phyloP scores from a whole-genome alignment of 225 moss, liverwort and hornwort species.

The Anthoceros angustus region DNA sequence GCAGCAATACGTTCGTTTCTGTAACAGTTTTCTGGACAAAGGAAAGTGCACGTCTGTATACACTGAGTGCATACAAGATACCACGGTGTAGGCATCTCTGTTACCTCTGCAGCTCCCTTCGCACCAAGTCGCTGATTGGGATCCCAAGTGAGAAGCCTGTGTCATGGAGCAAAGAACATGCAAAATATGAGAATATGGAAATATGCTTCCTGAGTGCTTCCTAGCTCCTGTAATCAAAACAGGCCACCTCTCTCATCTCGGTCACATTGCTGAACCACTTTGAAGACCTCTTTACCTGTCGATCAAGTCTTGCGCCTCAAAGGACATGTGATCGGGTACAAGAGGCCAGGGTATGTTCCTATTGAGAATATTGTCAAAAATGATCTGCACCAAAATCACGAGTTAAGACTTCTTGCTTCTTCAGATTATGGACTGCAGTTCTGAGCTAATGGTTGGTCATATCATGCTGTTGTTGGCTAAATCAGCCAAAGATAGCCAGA shows the following conservation, averaged over 20 bases:
- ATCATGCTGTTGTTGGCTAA: too few species aligned
- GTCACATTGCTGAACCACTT: too few species aligned
- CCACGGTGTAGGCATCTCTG: too few species aligned
- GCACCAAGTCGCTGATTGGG: slow-evolving; percentile 84
- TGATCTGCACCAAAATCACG: slow-evolving; percentile 35
- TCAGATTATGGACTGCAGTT: background rate
- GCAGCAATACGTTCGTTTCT: background rate
- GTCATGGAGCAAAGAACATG: too few species aligned
- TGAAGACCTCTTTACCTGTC: slow-evolving; percentile 31
- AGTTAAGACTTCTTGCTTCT: background rate
- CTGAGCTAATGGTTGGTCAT: too few species aligned
- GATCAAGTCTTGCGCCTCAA: slow-evolving; percentile 79
- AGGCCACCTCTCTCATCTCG: too few species aligned
- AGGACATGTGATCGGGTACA: slow-evolving; percentile 70
- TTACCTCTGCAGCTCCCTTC: slow-evolving; percentile 78
- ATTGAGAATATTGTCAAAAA: slow-evolving; percentile 99
- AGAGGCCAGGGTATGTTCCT: slow-evolving; percentile 84
- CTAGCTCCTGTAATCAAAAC: background rate
- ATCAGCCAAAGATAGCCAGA: too few species aligned
- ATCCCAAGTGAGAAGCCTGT: slow-evolving; percentile 83
- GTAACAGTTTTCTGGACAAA: background rate
- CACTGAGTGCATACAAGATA: too few species aligned
- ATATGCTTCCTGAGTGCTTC: background rate
- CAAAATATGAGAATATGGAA: slow-evolving; percentile 8
- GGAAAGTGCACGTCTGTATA: background rate